Percentiles rank a stretch among this genome's conserved stretches.
Evolutionary conservation across 352 stramenopile genomes (phyloP).

Genomic region (Phytophthora cryptogea): DNA sequence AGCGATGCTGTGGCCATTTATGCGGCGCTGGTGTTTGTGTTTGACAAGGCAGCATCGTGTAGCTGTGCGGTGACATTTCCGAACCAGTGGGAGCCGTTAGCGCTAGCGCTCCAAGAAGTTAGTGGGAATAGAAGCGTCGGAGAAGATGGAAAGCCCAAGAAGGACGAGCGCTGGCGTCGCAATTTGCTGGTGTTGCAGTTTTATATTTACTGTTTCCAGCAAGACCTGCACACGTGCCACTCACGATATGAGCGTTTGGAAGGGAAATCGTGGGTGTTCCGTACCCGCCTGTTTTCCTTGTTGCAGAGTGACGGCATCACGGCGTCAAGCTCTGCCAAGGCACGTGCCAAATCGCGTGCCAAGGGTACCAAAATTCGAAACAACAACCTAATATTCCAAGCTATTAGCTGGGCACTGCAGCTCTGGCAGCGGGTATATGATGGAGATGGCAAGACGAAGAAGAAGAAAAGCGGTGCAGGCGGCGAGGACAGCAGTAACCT

Average conservation of each 20-base stretch:
- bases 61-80: constrained; percentile 67
- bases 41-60: constrained; percentile 71
- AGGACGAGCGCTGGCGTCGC: constrained; percentile 64
- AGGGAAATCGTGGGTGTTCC: constrained; percentile 55
- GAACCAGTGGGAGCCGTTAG: constrained; percentile 70
- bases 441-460: constrained; percentile 31
- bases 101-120: constrained; percentile 62
- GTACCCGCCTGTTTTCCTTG: constrained; percentile 62
- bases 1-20: constrained; percentile 77
- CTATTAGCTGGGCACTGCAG: constrained; percentile 52
- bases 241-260: constrained; percentile 55
- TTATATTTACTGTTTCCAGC: constrained; percentile 80
- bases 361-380: constrained; percentile 63
- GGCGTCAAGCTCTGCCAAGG: constrained; percentile 34
- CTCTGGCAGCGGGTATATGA: constrained; percentile 78
- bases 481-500: constrained; percentile 1
- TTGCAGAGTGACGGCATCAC: constrained; percentile 47
- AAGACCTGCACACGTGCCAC: constrained; percentile 64
- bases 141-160: constrained; percentile 33
- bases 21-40: constrained; percentile 80
- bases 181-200: constrained; percentile 82
- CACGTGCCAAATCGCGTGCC: constrained; percentile 34
- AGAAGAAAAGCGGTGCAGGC: constrained; percentile 24
- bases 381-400: constrained; percentile 68
- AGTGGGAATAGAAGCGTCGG: constrained; percentile 38